Base-by-base conservation (phyloP, 1,139 yeast species). In the Pichia inconspicua region DNA sequence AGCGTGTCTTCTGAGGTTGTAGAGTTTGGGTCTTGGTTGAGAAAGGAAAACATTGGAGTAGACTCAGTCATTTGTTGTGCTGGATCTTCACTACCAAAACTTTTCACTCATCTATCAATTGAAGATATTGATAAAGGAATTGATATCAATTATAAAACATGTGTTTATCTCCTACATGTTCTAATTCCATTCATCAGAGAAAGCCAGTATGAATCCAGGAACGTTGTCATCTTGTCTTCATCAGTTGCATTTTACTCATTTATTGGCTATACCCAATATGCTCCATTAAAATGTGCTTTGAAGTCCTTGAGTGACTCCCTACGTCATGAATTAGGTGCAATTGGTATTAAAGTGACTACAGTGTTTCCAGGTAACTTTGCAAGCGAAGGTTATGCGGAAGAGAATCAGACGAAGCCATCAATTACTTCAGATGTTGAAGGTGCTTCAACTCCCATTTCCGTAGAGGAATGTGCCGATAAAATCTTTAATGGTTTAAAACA, bases 251-350 rank as follows among this genome's bases (percentile, higher is more conserved):
- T 84, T 57, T 90, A 79, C 68, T 88, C 97, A 4, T 83, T 92
- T 60, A 85, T 89, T 44, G 99, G 99, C 0, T 94, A 94, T 63
- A 73, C 80, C 0, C 92, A 88, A 58, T 94, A 94, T 62, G 92
- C 92, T 0, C 98, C 99, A 0, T 66, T 82, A 57, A 94, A 94
- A 65, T 81, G 88, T 0, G 96, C 97, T 0, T 64, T 92, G 11
- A 74, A 86, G 56, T 71, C 95, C 0, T 68, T 94, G 35, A 82
- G 90, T 0, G 84, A 84, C 45, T 72, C 84, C 6, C 67, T 92
- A 48, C 78, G 96, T 51, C 97, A 90, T 58, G 99, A 94, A 63
- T 73, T 87, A 50, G 63, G 73, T 0, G 82, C 84, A 2, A 83
- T 78, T 58, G 77, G 82, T 53, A 80, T 82, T 55, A 68, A 82